Conservation (phyloP, 176 grass and related monocot genomes). For the Ampelocalamus luodianensis region DNA sequence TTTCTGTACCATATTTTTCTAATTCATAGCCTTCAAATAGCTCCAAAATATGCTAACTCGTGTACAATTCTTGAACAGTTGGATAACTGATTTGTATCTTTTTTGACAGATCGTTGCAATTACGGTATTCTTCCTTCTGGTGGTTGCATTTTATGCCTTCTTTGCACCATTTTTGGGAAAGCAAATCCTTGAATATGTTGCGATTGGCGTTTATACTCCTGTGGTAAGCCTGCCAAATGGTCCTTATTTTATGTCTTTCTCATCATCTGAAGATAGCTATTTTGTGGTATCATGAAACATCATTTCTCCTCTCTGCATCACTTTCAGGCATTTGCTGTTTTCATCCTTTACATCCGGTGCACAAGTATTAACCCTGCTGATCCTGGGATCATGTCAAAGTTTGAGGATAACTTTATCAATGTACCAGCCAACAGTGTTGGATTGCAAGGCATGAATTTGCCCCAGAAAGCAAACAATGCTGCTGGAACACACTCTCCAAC, state of each 20-base stretch:
- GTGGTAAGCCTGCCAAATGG: conserved; percentile 61
- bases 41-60: neutral
- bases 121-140: conserved; percentile 91
- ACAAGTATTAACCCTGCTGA: conserved; percentile 99
- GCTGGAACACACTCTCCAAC: conserved; percentile 60
- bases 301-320: conserved; percentile 26
- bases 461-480: conserved; percentile 58
- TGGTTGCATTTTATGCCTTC: conserved; percentile 97
- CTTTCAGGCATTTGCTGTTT: conserved; percentile 88
- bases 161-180: conserved; percentile 94
- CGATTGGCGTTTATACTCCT: conserved; percentile 80
- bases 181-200: conserved; percentile 69
- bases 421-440: conserved; percentile 54
- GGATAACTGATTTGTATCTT: conserved; percentile 15
- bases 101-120: conserved; percentile 85
- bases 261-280: conserved; percentile 27
- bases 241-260: neutral
- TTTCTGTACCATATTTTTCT: conserved; percentile 25
- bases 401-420: conserved; percentile 74
- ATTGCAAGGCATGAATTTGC: conserved; percentile 51
- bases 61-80: conserved; percentile 10
- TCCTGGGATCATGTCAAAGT: conserved; percentile 97
- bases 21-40: neutral
- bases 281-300: conserved; percentile 26
- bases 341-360: conserved; percentile 94